These are phyloP conservation scores for Globisporangium emineosum DNA, from an alignment of 352 stramenopile species.

Conservation along the genomic window DNA sequence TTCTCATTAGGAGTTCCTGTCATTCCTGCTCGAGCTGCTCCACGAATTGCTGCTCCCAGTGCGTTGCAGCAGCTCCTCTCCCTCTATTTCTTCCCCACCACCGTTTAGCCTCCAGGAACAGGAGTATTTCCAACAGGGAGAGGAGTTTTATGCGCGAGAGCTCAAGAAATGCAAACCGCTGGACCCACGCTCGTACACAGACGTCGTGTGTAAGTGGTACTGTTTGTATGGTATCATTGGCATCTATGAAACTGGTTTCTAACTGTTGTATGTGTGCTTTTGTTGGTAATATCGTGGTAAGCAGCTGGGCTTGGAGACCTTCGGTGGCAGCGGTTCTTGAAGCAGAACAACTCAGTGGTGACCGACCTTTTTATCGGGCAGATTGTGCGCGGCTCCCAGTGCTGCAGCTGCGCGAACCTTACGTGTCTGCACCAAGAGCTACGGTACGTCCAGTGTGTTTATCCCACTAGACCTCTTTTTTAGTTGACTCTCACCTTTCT, in stretches of 20 bases:
- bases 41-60: slow-evolving; percentile 46
- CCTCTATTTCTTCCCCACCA: not conserved
- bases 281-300: not conserved
- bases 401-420: slow-evolving; percentile 65
- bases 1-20: slow-evolving; percentile 50
- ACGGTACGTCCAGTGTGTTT: slow-evolving; percentile 27
- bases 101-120: slow-evolving; percentile 8
- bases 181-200: slow-evolving; percentile 51
- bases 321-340: slow-evolving; percentile 56
- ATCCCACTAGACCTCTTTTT: too few species aligned
- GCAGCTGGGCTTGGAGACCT: slow-evolving; percentile 55
- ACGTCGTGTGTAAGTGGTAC: slow-evolving; percentile 48
- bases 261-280: not conserved
- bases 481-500: too few species aligned
- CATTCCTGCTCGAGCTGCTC: slow-evolving; percentile 64
- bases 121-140: slow-evolving; percentile 22
- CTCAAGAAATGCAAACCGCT: slow-evolving; percentile 30
- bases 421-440: slow-evolving; percentile 73
- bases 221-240: not conserved
- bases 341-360: slow-evolving; percentile 61
- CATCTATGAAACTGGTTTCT: not conserved
- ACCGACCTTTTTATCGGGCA: slow-evolving; percentile 69
- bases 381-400: slow-evolving; percentile 76
- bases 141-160: slow-evolving; percentile 23
- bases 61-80: not conserved